Conservation (phyloP, 345 rosid species). For the Mallotus nudiflorus region DNA sequence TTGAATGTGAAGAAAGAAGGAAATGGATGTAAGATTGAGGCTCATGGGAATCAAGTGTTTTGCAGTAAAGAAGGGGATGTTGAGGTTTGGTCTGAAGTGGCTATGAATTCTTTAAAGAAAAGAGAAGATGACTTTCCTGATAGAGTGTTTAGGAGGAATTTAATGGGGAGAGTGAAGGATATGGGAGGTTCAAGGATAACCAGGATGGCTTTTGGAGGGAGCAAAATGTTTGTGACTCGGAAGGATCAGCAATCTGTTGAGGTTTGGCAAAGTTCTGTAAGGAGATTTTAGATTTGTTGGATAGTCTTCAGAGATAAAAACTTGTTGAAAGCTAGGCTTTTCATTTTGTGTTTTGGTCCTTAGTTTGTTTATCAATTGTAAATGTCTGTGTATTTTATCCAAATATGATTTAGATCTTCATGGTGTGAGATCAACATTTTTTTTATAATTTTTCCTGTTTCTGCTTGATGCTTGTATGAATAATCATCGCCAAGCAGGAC, state of each 20-base stretch:
- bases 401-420: too few relatives aligned
- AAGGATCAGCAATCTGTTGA: conserved; percentile 75
- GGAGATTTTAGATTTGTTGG: conserved; percentile 15
- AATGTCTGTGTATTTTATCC: background rate
- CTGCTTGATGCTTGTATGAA: background rate
- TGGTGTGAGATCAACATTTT: background rate
- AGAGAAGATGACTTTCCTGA: conserved; percentile 41
- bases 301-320: background rate
- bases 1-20: conserved; percentile 79
- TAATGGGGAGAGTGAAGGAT: conserved; percentile 54
- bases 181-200: conserved; percentile 60
- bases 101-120: conserved; percentile 39
- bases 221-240: conserved; percentile 71
- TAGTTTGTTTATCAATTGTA: conserved; percentile 6
- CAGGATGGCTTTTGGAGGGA: conserved; percentile 76
- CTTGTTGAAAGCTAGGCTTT: background rate
- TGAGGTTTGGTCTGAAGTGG: conserved; percentile 85
- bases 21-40: conserved; percentile 67
- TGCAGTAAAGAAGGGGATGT: conserved; percentile 66
- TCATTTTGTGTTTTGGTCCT: background rate
- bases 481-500: background rate
- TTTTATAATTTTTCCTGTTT: background rate
- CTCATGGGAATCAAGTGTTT: conserved; percentile 78
- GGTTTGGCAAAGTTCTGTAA: conserved; percentile 75
- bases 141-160: conserved; percentile 73